Conservation (phyloP, 371 early-diverging fungal genomes). For the Lichtheimia ornata region DNA sequence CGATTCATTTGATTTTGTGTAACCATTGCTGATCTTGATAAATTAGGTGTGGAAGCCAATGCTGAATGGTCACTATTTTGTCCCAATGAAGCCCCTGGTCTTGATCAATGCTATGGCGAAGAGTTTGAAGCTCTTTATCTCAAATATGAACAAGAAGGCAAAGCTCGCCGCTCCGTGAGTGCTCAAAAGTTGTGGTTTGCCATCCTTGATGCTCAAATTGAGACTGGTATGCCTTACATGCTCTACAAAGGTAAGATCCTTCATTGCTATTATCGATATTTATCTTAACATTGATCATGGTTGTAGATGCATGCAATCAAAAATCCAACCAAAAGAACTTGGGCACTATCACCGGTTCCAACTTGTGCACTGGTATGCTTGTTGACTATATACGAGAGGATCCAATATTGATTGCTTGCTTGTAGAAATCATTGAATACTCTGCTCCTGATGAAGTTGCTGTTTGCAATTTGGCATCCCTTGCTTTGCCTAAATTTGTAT, state of each 20-base stretch:
- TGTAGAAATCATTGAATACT: slow-evolving; percentile 94
- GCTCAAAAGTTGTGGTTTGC: slow-evolving; percentile 97
- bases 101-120: slow-evolving; percentile 89
- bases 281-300: background rate
- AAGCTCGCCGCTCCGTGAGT: slow-evolving; percentile 79
- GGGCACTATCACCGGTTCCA: slow-evolving; percentile 93
- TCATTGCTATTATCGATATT: background rate
- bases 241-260: slow-evolving; percentile 77
- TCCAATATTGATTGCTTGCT: background rate
- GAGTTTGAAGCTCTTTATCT: slow-evolving; percentile 84
- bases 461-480: slow-evolving; percentile 99
- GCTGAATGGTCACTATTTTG: slow-evolving; percentile 96
- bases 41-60: slow-evolving; percentile 69
- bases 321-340: slow-evolving; percentile 98
- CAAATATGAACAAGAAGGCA: slow-evolving; percentile 80
- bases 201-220: slow-evolving; percentile 93
- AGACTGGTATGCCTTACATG: slow-evolving; percentile 98
- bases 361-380: slow-evolving; percentile 62
- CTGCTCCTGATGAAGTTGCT: slow-evolving; percentile 94
- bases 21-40: slow-evolving; percentile 1
- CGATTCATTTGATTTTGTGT: background rate
- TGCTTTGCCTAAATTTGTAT: slow-evolving; percentile 91
- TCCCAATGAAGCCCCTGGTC: slow-evolving; percentile 88
- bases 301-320: slow-evolving; percentile 84
- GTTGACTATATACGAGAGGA: background rate